Evolutionary conservation across 2,329 filamentous ascomycete genomes (phyloP), one percentile per base, ranked within the genome.

Genomic region (Periconia sp.): DNA sequence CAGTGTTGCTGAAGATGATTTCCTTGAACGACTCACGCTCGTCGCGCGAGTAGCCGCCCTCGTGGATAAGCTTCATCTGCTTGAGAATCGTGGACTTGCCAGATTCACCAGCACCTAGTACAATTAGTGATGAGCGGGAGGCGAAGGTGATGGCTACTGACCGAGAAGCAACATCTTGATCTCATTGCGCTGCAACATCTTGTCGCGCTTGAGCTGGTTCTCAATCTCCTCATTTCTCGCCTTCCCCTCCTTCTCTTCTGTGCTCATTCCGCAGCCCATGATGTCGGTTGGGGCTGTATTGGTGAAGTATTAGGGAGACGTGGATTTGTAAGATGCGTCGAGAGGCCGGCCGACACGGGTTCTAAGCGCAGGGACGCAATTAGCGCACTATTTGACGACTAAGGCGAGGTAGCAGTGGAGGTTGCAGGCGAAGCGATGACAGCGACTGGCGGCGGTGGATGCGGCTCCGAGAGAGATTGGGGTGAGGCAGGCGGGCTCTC

Each of bases 171-270:
- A 81, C 94, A 99, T 97, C 84, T 99, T 99, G 80, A 99, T 99
- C 78, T 99, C 94, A 65, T 99, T 99, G 66, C 92, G 87, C 79
- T 96, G 92, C 81, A 95, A 88, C 89, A 97, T 89, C 78, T 95
- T 95, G 72, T 99, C 94, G 73, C 90, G 84, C 84, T 96, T 97
- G 71, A 97, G 81, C 81, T 97, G 92, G 74, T 96, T 97, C 78
- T 99, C 94, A 70, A 99, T 99, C 85, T 97, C 92, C 83, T 99
- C 94, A 73, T 99, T 97, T 65, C 94, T 87, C 81, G 91, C 89
- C 89, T 96, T 97, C 78, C 94, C 92, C 91, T 97, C 94, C 87
- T 96, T 96, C 79, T 97, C 94, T 81, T 97, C 94, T 71, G 94
- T 96, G 75, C 92, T 97, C 90, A 96, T 95, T 78, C 92, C 92